phyloP scores from a whole-genome alignment of 345 rosid genomes.

The Salix suchowensis region DNA sequence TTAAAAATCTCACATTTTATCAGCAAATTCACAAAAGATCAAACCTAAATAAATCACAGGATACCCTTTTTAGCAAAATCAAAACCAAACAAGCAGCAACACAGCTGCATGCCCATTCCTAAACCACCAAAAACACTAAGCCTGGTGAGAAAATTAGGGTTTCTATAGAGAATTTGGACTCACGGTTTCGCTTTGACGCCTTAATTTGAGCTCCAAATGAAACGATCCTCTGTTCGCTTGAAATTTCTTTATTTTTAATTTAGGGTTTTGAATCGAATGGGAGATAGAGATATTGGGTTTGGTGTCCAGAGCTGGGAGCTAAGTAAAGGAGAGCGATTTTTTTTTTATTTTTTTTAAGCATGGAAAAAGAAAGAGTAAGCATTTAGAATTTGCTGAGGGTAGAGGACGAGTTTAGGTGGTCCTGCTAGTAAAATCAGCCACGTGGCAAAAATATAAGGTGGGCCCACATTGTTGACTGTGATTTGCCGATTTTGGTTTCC shows the following conservation, averaged over 20 bases:
- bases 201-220: slow-evolving; percentile 23
- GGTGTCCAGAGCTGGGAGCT: background rate
- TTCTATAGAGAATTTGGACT: slow-evolving; percentile 28
- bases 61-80: background rate
- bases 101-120: slow-evolving; percentile 11
- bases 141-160: slow-evolving; percentile 34
- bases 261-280: background rate
- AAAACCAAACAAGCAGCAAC: slow-evolving; percentile 12
- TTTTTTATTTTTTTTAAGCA: too few species aligned
- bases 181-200: slow-evolving; percentile 29
- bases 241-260: background rate
- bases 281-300: background rate
- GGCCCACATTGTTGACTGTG: background rate
- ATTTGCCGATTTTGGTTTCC: background rate
- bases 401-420: background rate
- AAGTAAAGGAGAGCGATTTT: background rate
- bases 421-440: background rate
- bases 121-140: slow-evolving; percentile 1
- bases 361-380: background rate
- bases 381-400: background rate
- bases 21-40: slow-evolving; percentile 23
- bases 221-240: slow-evolving; percentile 6
- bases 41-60: background rate
- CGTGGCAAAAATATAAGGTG: background rate
- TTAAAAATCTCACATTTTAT: background rate